Evolutionary conservation across 2,329 filamentous ascomycete species (phyloP), one percentile per base, ranked within the genome.

Genomic region (Curvularia sp.): DNA sequence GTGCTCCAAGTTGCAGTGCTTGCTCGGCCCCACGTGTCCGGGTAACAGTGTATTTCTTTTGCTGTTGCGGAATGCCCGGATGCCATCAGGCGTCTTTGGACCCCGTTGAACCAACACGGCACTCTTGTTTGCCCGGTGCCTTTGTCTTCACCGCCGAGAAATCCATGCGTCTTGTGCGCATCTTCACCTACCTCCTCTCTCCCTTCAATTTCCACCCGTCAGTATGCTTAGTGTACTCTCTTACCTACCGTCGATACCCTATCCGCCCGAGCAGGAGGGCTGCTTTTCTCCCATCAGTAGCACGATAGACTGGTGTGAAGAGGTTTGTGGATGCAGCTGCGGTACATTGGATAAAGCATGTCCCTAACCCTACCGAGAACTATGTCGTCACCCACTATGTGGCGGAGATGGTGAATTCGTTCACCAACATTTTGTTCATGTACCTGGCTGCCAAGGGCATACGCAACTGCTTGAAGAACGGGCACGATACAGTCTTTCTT

Each of bases 351-450:
- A n/a, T 3, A 35, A 39, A 31, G 9, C 1, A 33, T 10, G 4
- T 15, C 59, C 44, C 62, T 65, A 20, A 67, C 30, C 22, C 61
- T 42, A 26, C 13, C 22, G 33, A 93, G 86, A 90, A 92, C 64
- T 90, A 90, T 77, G 89, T 89, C 80, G 86, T 89, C 38, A 93
- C 89, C 4, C 82, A 85, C 43, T 93, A 93, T 72, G 85, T 87
- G 46, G 91, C 91, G 35, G 91, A 93, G 73, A 87, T 93, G 46
- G 85, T 92, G 72, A 94, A 89, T 73, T 91, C 91, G 3, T 70
- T 93, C 31, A 97, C 92, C 33, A 97, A 97, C 75, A 75, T 90
- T 3, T 80, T 95, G 24, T 97, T 97, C 77, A 82, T 96, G 67
- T 90, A 84, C 75, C 84, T 96, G 20, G 92, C 92, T 7, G 78